These are phyloP conservation scores for Niebla homalea DNA, from an alignment of 495 filamentous ascomycete species.

Conservation along the genomic window DNA sequence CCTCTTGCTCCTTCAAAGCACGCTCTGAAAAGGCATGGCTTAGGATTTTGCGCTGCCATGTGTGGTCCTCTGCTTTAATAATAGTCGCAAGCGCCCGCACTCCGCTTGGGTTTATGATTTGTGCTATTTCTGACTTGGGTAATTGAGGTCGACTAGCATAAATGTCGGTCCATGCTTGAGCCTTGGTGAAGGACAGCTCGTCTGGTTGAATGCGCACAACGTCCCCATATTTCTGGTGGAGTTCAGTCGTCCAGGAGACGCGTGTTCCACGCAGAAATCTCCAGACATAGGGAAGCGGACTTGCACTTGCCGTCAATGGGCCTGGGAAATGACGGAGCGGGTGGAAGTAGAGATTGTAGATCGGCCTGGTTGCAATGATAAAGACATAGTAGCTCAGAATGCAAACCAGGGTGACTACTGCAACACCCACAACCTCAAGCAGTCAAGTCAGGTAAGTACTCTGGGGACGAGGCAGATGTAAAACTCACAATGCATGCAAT, in stretches of 20 bases:
- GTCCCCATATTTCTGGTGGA: conserved; percentile 27
- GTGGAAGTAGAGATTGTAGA: conserved; percentile 37
- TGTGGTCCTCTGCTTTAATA: conserved; percentile 19
- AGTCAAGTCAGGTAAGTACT: too few species aligned
- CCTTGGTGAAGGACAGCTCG: conserved; percentile 25
- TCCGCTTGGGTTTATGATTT: background rate
- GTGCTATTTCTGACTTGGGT: conserved; percentile 5
- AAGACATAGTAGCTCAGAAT: too few species aligned
- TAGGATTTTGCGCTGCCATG: conserved; percentile 18
- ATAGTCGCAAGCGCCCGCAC: background rate
- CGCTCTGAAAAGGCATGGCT: conserved; percentile 19
- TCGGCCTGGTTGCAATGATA: background rate
- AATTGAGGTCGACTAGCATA: conserved; percentile 11
- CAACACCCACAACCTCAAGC: too few species aligned
- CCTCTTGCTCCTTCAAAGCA: conserved; percentile 29
- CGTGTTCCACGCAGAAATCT: conserved; percentile 6
- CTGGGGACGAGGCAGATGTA: too few species aligned
- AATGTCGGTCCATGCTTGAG: conserved; percentile 15
- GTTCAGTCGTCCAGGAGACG: conserved; percentile 8
- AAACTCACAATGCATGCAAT: too few species aligned
- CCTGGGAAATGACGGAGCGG: conserved; percentile 36
- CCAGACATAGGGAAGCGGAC: conserved; percentile 10
- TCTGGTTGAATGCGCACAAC: conserved; percentile 28
- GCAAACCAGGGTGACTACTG: too few species aligned
- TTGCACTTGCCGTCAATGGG: conserved; percentile 20